Percentiles rank a stretch among this genome's conserved stretches.
These are phyloP conservation scores for Penicillium brasilianum DNA, from an alignment of 2,329 filamentous ascomycete genomes.

Conservation along the genomic window DNA sequence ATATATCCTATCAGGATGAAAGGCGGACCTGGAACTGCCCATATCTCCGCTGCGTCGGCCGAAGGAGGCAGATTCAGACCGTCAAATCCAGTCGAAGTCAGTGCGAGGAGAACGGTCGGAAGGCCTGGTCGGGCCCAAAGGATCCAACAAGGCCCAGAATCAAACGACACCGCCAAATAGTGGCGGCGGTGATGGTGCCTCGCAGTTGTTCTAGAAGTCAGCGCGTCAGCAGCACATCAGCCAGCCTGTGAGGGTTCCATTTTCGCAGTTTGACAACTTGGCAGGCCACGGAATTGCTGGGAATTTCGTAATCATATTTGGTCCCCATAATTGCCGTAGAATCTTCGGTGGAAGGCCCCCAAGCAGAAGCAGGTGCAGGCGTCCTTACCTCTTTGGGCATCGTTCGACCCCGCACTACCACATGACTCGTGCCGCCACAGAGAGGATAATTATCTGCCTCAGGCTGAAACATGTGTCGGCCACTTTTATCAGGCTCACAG, in stretches of 20 bases:
- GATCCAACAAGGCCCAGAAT: constrained; percentile 2
- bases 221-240: constrained; percentile 1
- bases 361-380: neutral
- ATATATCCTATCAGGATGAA: neutral
- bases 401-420: constrained; percentile 6
- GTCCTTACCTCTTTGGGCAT: neutral
- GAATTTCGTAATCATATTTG: neutral
- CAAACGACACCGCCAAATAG: neutral
- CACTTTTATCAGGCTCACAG: neutral
- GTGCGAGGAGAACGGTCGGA: neutral
- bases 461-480: neutral
- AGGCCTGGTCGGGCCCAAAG: neutral
- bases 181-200: neutral
- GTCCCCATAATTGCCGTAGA: neutral
- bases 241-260: neutral
- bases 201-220: constrained; percentile 7
- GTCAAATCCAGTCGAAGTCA: neutral
- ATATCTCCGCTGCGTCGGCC: neutral
- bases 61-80: neutral
- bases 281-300: neutral
- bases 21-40: neutral
- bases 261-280: too few relatives aligned
- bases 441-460: neutral
- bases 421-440: constrained; percentile 1
- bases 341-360: neutral